A percentile compares a stretch with the other conserved stretches of the same genome.
These are phyloP conservation scores for Aspergillus texensis DNA, from an alignment of 2,329 filamentous ascomycete genomes.

Conservation along the genomic window DNA sequence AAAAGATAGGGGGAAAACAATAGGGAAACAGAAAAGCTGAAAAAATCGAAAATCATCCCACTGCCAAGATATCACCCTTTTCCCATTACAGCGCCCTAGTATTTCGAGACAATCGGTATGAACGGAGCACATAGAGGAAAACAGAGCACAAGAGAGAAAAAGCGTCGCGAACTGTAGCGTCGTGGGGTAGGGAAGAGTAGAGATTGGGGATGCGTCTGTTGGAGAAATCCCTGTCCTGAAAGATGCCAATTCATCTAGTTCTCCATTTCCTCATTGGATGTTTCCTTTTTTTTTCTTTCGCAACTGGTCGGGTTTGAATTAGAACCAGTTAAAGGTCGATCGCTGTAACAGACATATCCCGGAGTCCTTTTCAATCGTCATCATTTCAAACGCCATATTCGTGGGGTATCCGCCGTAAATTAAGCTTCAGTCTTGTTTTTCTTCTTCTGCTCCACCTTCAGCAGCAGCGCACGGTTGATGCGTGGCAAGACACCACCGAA, in stretches of 20 bases:
- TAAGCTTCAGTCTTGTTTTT: conserved; percentile 62
- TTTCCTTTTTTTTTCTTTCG: conserved; percentile 9
- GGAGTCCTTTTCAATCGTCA: conserved; percentile 25
- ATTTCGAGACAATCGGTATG: conserved; percentile 31
- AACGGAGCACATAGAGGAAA: conserved; percentile 19
- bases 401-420: conserved; percentile 26
- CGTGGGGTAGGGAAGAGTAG: conserved; percentile 21
- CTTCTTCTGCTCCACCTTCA: conserved; percentile 99
- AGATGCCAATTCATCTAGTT: not conserved
- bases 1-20: conserved; percentile 2
- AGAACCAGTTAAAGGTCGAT: conserved; percentile 12
- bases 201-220: conserved; percentile 2
- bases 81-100: conserved; percentile 45
- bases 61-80: conserved; percentile 39
- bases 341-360: conserved; percentile 18
- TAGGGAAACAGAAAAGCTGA: conserved; percentile 13
- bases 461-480: conserved; percentile 94
- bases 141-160: conserved; percentile 19
- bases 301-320: not conserved
- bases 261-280: not conserved
- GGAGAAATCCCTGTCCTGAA: conserved; percentile 5
- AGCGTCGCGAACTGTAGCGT: conserved; percentile 31
- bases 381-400: conserved; percentile 29
- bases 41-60: conserved; percentile 44
- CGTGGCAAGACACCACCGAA: conserved; percentile 98